These are phyloP conservation scores for Myriosclerotinia curreyana DNA, from an alignment of 2,329 filamentous ascomycete genomes.

Conservation along the genomic window DNA sequence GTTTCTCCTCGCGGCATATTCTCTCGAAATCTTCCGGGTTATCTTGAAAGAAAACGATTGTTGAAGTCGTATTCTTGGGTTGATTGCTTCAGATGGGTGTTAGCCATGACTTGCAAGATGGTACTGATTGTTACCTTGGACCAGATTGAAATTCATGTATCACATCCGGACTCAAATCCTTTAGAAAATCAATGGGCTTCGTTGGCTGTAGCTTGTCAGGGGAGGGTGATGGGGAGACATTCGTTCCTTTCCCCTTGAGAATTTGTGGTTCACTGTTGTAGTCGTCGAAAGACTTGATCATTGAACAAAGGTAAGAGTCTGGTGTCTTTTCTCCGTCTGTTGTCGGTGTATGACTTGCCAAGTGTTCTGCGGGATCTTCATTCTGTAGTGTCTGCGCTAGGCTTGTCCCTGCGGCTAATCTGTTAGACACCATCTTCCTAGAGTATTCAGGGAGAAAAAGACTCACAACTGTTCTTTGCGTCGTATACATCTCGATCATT, in stretches of 20 bases:
- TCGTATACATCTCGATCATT: slow-evolving; percentile 1
- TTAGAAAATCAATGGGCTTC: slow-evolving; percentile 24
- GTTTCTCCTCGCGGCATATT: not conserved
- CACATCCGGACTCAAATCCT: slow-evolving; percentile 19
- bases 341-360: not conserved
- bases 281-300: slow-evolving; percentile 15
- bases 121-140: not conserved
- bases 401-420: slow-evolving; percentile 9
- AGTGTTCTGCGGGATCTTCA: not conserved
- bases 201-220: slow-evolving; percentile 20
- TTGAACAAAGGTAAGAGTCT: slow-evolving; percentile 18
- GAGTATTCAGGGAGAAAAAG: not conserved
- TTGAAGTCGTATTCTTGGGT: not conserved
- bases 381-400: slow-evolving; percentile 14
- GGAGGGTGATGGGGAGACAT: slow-evolving; percentile 19
- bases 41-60: not conserved
- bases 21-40: not conserved
- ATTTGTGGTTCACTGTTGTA: not conserved
- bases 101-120: not conserved
- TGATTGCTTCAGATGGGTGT: not conserved
- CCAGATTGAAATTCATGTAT: not conserved
- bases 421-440: not conserved
- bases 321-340: slow-evolving; percentile 12
- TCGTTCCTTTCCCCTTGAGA: not conserved
- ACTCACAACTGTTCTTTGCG: slow-evolving; percentile 3